Evolutionary conservation across 768 basidiomycete species (phyloP).

Genomic region (Rickenella mellea): DNA sequence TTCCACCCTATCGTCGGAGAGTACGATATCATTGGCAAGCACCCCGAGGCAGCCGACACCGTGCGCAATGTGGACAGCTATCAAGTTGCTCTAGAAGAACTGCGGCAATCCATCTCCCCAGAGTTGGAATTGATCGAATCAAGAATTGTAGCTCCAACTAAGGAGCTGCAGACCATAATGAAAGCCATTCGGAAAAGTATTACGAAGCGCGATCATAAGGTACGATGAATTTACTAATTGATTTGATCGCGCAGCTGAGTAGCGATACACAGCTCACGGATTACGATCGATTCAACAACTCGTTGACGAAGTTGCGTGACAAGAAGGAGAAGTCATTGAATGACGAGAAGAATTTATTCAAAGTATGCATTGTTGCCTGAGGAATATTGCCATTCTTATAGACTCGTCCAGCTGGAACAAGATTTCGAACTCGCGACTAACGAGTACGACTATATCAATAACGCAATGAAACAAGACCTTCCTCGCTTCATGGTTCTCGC

Average conservation of each 20-base stretch:
- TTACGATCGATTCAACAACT: constrained; percentile 95
- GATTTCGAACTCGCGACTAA: constrained; percentile 88
- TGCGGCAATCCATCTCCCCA: constrained; percentile 68
- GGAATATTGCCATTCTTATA: neutral
- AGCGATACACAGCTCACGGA: constrained; percentile 58
- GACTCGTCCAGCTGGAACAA: constrained; percentile 67
- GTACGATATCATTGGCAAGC: constrained; percentile 67
- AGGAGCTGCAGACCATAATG: constrained; percentile 79
- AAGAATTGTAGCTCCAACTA: constrained; percentile 75
- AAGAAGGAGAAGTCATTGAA: constrained; percentile 96
- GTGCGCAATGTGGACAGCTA: constrained; percentile 70
- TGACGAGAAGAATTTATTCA: constrained; percentile 97
- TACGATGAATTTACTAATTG: constrained; percentile 19
- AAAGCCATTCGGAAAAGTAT: constrained; percentile 91
- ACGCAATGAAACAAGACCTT: constrained; percentile 80
- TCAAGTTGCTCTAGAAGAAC: constrained; percentile 69
- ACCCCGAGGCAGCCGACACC: constrained; percentile 71
- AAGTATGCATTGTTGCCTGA: constrained; percentile 37
- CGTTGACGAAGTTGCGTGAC: constrained; percentile 88
- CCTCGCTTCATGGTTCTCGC: constrained; percentile 87
- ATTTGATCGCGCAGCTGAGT: neutral
- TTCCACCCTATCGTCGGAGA: constrained; percentile 66
- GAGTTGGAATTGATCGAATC: constrained; percentile 93
- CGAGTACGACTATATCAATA: constrained; percentile 92
- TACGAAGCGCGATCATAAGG: constrained; percentile 96